Conservation (phyloP, 2,329 filamentous ascomycete genomes). For the Aschersonia sp. region DNA sequence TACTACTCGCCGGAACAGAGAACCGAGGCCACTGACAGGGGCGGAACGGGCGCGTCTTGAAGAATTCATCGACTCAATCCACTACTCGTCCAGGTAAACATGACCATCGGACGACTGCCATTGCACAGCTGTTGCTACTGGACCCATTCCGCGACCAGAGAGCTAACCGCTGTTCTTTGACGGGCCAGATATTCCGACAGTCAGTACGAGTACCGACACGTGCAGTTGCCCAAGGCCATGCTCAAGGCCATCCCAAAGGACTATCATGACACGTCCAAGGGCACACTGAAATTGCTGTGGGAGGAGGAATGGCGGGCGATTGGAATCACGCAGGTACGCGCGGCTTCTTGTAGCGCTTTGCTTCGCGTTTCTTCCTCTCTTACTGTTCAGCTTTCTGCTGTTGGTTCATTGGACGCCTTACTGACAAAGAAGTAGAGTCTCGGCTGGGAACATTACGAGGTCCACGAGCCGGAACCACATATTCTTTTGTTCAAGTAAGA, state of each 20-base stretch:
- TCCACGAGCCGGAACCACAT: constrained; percentile 96
- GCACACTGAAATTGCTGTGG: constrained; percentile 91
- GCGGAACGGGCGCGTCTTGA: constrained; percentile 71
- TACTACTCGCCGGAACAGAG: constrained; percentile 71
- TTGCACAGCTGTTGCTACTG: not conserved
- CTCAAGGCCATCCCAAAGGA: constrained; percentile 92
- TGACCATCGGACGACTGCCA: not conserved
- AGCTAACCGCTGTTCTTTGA: not conserved
- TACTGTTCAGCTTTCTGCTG: not conserved
- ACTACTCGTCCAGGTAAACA: constrained; percentile 76
- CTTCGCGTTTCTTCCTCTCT: not conserved
- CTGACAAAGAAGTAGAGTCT: constrained; percentile 51
- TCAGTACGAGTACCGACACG: constrained; percentile 93
- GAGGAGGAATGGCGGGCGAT: constrained; percentile 97
- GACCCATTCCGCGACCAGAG: not conserved
- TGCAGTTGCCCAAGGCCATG: constrained; percentile 96
- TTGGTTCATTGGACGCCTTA: not conserved
- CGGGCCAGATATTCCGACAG: constrained; percentile 70
- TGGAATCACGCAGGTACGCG: constrained; percentile 82
- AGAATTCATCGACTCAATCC: constrained; percentile 84
- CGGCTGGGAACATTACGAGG: constrained; percentile 98
- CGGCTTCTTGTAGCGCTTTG: not conserved
- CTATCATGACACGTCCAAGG: constrained; percentile 78
- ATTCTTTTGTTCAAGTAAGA: constrained; percentile 92
- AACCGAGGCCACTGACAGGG: constrained; percentile 67